These are phyloP conservation scores for Primulina huaijiensis DNA, from an alignment of 257 asterid genomes.

Conservation along the genomic window DNA sequence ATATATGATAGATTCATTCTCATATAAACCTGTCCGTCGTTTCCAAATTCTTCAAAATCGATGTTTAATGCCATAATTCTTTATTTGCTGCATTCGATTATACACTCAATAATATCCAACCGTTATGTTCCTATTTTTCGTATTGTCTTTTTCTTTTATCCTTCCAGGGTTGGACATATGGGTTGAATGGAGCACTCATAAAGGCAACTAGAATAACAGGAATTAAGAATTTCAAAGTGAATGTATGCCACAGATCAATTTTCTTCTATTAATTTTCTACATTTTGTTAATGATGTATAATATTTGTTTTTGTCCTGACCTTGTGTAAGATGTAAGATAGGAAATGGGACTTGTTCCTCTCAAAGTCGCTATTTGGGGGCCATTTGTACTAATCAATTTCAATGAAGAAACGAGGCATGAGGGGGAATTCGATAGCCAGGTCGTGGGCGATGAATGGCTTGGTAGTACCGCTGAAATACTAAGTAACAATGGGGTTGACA, in stretches of 20 bases:
- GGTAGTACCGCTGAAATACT: constrained; percentile 64
- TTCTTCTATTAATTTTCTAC: constrained; percentile 14
- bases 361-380: constrained; percentile 74
- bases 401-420: constrained; percentile 32
- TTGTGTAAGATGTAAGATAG: constrained; percentile 42
- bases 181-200: constrained; percentile 67
- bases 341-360: constrained; percentile 80
- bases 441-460: constrained; percentile 66
- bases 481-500: constrained; percentile 51
- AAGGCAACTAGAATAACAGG: constrained; percentile 72
- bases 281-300: constrained; percentile 5
- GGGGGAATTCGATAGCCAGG: constrained; percentile 31
- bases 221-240: constrained; percentile 68
- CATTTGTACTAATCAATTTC: constrained; percentile 64
- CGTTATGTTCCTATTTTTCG: not conserved
- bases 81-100: not conserved
- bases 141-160: not conserved
- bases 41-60: not conserved
- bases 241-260: constrained; percentile 37
- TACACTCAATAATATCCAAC: not conserved
- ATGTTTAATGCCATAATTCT: constrained; percentile 13
- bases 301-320: constrained; percentile 22
- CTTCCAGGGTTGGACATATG: constrained; percentile 85
- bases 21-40: not conserved
- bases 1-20: not conserved